A percentile compares a stretch with the other conserved stretches of the same genome.
Evolutionary conservation across 2,329 filamentous ascomycete species (phyloP).

Genomic region (Fusarium avenaceum): DNA sequence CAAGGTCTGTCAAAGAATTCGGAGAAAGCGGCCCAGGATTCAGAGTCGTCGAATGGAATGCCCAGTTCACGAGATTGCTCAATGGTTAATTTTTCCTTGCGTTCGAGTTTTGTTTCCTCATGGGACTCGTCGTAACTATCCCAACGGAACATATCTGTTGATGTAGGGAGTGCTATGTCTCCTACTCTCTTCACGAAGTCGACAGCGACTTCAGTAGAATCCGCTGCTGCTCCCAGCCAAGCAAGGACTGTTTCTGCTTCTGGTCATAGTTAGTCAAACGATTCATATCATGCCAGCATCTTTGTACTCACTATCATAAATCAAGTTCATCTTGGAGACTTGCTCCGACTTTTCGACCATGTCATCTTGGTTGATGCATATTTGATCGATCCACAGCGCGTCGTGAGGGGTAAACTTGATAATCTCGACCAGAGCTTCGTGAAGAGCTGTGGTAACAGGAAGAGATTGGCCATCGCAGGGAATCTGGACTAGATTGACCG

Average conservation of each 20-base stretch:
- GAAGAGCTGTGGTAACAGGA: conserved; percentile 23
- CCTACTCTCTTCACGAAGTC: conserved; percentile 29
- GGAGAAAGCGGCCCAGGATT: conserved; percentile 22
- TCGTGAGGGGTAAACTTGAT: conserved; percentile 22
- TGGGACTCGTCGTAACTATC: conserved; percentile 20
- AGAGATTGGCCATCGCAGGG: conserved; percentile 22
- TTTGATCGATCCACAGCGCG: conserved; percentile 39
- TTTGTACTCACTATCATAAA: conserved; percentile 34
- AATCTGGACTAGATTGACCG: conserved; percentile 1
- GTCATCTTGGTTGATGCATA: conserved; percentile 39
- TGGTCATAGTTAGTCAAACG: neutral
- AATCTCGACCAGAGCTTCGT: conserved; percentile 23
- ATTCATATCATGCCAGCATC: rapidly evolving
- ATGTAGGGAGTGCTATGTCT: conserved; percentile 29
- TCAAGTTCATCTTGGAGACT: conserved; percentile 37
- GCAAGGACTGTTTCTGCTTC: conserved; percentile 42
- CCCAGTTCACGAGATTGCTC: conserved; percentile 27
- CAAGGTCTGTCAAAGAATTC: conserved; percentile 38
- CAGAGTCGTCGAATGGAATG: conserved; percentile 28
- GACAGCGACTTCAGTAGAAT: conserved; percentile 6
- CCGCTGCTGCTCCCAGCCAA: conserved; percentile 29
- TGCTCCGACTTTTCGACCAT: conserved; percentile 27
- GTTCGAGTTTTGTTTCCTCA: conserved; percentile 26
- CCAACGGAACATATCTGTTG: conserved; percentile 33
- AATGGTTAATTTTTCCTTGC: conserved; percentile 6